Conservation (phyloP, 129 eudicot genomes). For the Flaveria robusta region DNA sequence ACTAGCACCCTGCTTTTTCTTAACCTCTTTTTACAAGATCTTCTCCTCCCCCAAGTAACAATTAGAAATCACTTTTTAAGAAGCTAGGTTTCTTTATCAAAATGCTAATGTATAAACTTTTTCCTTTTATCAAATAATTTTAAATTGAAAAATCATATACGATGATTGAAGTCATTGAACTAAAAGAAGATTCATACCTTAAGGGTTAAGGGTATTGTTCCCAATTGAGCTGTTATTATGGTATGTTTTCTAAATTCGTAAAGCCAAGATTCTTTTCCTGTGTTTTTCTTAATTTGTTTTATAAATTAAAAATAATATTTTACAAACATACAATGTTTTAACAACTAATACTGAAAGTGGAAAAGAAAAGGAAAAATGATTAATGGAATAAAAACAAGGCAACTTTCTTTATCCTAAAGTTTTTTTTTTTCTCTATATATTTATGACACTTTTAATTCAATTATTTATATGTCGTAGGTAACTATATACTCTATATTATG, state of each 20-base stretch:
- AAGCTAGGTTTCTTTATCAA: neutral
- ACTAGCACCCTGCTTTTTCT: no score
- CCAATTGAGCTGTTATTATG: slow-evolving; percentile 36
- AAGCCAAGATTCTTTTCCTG: slow-evolving; percentile 31
- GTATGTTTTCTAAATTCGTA: slow-evolving; percentile 28
- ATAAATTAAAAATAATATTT: neutral
- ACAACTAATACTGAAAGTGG: slow-evolving; percentile 17
- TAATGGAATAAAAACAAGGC: slow-evolving; percentile 10
- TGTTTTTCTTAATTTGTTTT: neutral
- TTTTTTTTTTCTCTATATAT: neutral
- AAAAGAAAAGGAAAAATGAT: slow-evolving; percentile 20
- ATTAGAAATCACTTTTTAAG: no score
- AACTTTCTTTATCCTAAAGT: neutral
- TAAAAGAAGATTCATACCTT: slow-evolving; percentile 43
- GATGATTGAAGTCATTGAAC: slow-evolving; percentile 30
- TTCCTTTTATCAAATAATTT: neutral
- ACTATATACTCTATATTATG: no score
- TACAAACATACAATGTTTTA: neutral
- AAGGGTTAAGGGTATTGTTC: slow-evolving; percentile 42
- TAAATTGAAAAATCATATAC: neutral
- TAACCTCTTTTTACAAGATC: no score
- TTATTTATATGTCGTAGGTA: neutral
- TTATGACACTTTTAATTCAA: neutral
- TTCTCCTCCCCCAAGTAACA: no score
- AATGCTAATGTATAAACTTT: neutral